Conservation (phyloP, 2,329 filamentous ascomycete genomes). For the Trematosphaeria pertusa region DNA sequence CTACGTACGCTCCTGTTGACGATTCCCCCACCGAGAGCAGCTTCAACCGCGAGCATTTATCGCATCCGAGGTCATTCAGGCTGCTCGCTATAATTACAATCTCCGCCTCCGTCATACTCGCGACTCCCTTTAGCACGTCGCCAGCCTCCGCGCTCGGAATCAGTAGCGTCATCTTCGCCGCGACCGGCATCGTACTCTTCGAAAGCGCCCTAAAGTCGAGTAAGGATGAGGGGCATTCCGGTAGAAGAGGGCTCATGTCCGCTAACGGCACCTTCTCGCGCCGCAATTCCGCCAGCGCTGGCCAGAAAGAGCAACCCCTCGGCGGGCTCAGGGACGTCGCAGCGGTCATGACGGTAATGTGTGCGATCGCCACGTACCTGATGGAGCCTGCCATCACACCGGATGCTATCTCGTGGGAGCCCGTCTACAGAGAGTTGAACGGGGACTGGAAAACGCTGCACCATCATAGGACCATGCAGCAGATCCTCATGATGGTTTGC, state of each 20-base stretch:
- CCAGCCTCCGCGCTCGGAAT: slow-evolving; percentile 50
- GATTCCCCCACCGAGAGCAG: slow-evolving; percentile 25
- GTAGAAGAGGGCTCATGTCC: slow-evolving; percentile 42
- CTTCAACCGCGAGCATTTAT: slow-evolving; percentile 20
- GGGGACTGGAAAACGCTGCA: slow-evolving; percentile 38
- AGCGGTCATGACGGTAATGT: slow-evolving; percentile 29
- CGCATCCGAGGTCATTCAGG: slow-evolving; percentile 28
- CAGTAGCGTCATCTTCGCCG: slow-evolving; percentile 51
- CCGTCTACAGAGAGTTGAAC: slow-evolving; percentile 27
- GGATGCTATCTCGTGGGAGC: slow-evolving; percentile 36
- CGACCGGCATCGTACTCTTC: slow-evolving; percentile 50
- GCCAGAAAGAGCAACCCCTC: slow-evolving; percentile 30
- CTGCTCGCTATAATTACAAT: slow-evolving; percentile 44
- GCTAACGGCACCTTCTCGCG: slow-evolving; percentile 43
- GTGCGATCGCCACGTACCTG: slow-evolving; percentile 34
- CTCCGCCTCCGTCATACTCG: slow-evolving; percentile 47
- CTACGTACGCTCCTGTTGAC: slow-evolving; percentile 29
- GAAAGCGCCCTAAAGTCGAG: slow-evolving; percentile 40
- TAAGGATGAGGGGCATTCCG: slow-evolving; percentile 30
- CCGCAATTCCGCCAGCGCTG: slow-evolving; percentile 30
- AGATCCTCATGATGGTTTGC: slow-evolving; percentile 35
- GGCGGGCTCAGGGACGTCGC: slow-evolving; percentile 40
- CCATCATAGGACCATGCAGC: slow-evolving; percentile 32
- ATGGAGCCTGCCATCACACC: slow-evolving; percentile 37
- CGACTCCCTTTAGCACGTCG: slow-evolving; percentile 39